These are phyloP conservation scores for Backusella tarrabulga DNA, from an alignment of 192 early-diverging fungal species.

Conservation along the genomic window DNA sequence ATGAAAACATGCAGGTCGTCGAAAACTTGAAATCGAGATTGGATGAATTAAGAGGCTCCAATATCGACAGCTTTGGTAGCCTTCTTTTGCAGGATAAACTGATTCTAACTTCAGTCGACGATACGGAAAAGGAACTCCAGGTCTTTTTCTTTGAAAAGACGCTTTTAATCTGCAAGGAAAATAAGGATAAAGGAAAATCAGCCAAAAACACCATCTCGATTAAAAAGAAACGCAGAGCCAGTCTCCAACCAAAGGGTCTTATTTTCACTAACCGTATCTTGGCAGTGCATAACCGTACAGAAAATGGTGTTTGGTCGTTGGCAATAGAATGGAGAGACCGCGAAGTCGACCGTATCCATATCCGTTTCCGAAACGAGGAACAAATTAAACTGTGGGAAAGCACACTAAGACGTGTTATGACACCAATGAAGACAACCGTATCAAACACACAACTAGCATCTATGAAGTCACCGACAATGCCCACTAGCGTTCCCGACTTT, in stretches of 20 bases:
- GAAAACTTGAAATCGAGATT: constrained; percentile 78
- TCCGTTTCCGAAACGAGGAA: constrained; percentile 90
- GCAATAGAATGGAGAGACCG: constrained; percentile 86
- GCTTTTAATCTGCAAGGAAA: constrained; percentile 92
- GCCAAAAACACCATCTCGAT: constrained; percentile 45
- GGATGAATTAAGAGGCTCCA: constrained; percentile 91
- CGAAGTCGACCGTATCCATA: constrained; percentile 81
- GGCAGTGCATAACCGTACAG: constrained; percentile 19
- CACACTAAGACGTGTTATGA: constrained; percentile 64
- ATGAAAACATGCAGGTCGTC: constrained; percentile 83
- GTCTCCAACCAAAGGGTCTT: constrained; percentile 77
- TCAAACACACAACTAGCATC: constrained; percentile 39
- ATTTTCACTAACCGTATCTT: constrained; percentile 85
- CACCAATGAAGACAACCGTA: constrained; percentile 25
- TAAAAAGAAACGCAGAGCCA: constrained; percentile 62
- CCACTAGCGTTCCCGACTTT: constrained; percentile 12
- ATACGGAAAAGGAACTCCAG: constrained; percentile 76
- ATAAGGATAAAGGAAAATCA: constrained; percentile 28
- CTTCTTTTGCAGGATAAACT: constrained; percentile 88
- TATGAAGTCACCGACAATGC: constrained; percentile 26
- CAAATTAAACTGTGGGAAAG: constrained; percentile 87
- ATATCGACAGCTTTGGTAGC: constrained; percentile 74
- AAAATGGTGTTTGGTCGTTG: constrained; percentile 44
- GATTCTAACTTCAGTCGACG: constrained; percentile 68
- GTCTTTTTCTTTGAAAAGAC: constrained; percentile 95